Evolutionary conservation across 2,329 filamentous ascomycete genomes (phyloP), one percentile per base, ranked within the genome.

Genomic region (Mycosphaerella sp.): DNA sequence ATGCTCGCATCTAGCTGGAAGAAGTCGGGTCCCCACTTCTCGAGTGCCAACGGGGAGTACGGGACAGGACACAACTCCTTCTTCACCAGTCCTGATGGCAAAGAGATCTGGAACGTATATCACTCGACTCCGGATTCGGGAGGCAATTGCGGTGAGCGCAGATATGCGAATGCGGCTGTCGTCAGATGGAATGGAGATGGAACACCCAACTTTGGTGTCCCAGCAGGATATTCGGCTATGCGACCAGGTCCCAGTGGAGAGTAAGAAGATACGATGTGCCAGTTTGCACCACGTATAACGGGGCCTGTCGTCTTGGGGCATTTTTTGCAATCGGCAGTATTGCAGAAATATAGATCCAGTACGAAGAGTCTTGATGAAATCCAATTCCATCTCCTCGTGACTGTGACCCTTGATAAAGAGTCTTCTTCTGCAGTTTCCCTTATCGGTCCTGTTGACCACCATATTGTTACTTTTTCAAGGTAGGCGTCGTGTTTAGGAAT

Each of bases 31-130:
- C 79, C 77, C 7, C 70, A 78, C 2, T 74, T 82, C 38, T 74
- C 71, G 17, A 76, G 72, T 43, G 78, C 74, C 1, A 81, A 81
- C 55, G 78, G 78, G 2, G 80, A 80, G 62, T 81, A 78, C 47
- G 51, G 39, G 6, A 51, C 47, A 7, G 45, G 40, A 14, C 38
- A 38, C 36, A 47, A 43, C 47, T 78, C 77, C 2, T 82, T 83
- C 72, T 82, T 83, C 68, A 69, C 66, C 29, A 81, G 77, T 57
- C 79, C 79, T 0, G 78, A 82, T 56, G 77, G 73, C 2, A 74
- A 68, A 0, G 73, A 82, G 65, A 77, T 74, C 2, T 82, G 75
- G 75, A 80, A 78, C 48, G 75, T 78, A 0, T 82, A 79, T 64
- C 79, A 82, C 58, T 79, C 79, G 0, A 80, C 78, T 0, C 67